A percentile compares a stretch with the other conserved stretches of the same genome.
phyloP scores from a whole-genome alignment of 371 early-diverging fungal genomes.

The Fennellomyces sp. region DNA sequence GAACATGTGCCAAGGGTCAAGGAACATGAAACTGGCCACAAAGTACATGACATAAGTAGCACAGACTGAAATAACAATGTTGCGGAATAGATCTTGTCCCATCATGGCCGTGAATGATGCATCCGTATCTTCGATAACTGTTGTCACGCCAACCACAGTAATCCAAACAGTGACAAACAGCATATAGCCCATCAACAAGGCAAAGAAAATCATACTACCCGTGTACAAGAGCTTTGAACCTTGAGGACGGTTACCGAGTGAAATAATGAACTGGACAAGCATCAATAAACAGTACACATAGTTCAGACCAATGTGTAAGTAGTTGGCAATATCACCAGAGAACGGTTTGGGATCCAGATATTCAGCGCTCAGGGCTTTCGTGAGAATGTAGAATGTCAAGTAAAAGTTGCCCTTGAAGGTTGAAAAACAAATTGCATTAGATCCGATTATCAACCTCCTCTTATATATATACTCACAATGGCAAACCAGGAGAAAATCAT shows the following conservation, averaged over 20 bases:
- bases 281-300: conserved; percentile 67
- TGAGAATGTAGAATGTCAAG: conserved; percentile 74
- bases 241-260: conserved; percentile 86
- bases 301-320: conserved; percentile 52
- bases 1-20: conserved; percentile 76
- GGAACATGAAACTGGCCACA: conserved; percentile 63
- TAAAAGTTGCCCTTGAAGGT: conserved; percentile 74
- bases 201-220: conserved; percentile 47
- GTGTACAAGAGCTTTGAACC: conserved; percentile 74
- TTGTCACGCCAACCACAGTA: conserved; percentile 43
- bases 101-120: conserved; percentile 34
- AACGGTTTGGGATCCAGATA: conserved; percentile 43
- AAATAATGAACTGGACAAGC: conserved; percentile 67
- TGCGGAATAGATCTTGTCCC: conserved; percentile 47
- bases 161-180: conserved; percentile 62
- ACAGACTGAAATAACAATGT: conserved; percentile 62
- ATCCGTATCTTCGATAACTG: conserved; percentile 27
- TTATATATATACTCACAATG: conserved; percentile 52
- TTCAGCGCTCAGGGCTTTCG: conserved; percentile 30
- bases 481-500: conserved; percentile 82
- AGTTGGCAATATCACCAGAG: conserved; percentile 39
- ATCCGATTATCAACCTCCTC: conserved; percentile 39
- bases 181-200: conserved; percentile 65
- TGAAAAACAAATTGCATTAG: conserved; percentile 35
- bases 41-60: conserved; percentile 74